These are phyloP conservation scores for Yarrowia sp. DNA, from an alignment of 805 yeast genomes.

Conservation along the genomic window DNA sequence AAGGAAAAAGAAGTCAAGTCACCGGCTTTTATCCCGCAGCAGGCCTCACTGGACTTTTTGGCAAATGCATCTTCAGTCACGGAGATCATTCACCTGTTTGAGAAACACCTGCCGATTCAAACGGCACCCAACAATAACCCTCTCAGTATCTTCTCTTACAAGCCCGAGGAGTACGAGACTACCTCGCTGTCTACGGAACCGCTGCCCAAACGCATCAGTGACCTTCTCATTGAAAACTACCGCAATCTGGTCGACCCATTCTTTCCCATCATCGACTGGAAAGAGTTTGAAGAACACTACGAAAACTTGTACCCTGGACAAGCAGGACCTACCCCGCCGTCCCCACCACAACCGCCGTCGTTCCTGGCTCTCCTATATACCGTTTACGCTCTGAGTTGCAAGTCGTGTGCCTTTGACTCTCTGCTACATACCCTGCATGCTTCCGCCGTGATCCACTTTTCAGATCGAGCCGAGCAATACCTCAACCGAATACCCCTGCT, in stretches of 20 bases:
- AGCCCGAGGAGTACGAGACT: slow-evolving; percentile 5
- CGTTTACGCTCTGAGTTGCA: slow-evolving; percentile 30
- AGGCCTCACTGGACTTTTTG: slow-evolving; percentile 7
- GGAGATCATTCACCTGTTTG: slow-evolving; percentile 14
- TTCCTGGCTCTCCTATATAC: slow-evolving; percentile 18
- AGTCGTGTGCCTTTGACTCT: slow-evolving; percentile 25
- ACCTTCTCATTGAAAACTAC: slow-evolving; percentile 19
- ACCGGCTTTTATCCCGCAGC: not conserved
- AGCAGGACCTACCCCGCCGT: slow-evolving; percentile 16
- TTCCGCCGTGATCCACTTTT: slow-evolving; percentile 20
- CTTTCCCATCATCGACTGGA: slow-evolving; percentile 31
- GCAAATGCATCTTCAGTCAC: not conserved
- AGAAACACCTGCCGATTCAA: slow-evolving; percentile 14
- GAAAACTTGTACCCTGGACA: slow-evolving; percentile 21
- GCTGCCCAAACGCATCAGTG: slow-evolving; percentile 21
- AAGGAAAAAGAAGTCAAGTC: slow-evolving; percentile 9
- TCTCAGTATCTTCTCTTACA: slow-evolving; percentile 27
- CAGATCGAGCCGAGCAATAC: slow-evolving; percentile 17
- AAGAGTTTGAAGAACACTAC: slow-evolving; percentile 28
- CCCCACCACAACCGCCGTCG: slow-evolving; percentile 12
- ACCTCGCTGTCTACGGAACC: slow-evolving; percentile 1
- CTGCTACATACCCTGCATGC: slow-evolving; percentile 15
- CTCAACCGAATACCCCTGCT: slow-evolving; percentile 26
- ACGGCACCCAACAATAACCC: slow-evolving; percentile 14
- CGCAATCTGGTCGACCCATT: slow-evolving; percentile 13